Base-by-base conservation (phyloP, 768 basidiomycete genomes). In the Serendipita sp. region DNA sequence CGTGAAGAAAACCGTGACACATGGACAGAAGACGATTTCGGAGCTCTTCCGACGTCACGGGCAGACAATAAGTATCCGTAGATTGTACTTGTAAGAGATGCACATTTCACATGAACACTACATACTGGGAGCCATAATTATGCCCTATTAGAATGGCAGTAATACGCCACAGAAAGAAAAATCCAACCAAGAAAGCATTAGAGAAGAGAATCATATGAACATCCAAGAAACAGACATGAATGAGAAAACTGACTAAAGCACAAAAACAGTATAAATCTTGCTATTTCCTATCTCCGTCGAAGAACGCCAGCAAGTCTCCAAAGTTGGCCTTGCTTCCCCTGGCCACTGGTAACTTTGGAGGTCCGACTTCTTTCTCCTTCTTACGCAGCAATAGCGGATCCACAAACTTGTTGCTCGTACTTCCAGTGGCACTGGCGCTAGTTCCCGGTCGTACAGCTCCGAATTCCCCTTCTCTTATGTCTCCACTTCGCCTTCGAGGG, bases 261-360 rank as follows among this genome's bases (percentile, higher is more conserved):
- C 5, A n/a, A n/a, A 50, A 18, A 18, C 11, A 45, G 55, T 18
- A 62, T 10, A 62, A 33, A 23, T 15, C n/a, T 27, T 50, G 29
- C 11, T 50, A 40, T 43, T 52, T 44, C 67, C 69, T 69, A 36
- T 69, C 70, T 11, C 63, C 66, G 58, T 91, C 87, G 69, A 92
- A 92, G 73, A 87, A 91, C n/a, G 88, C 88, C 13, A 90, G 87
- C 46, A 92, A 73, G 69, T 91, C 81, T 8, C 83, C 86, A 45
- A 91, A 79, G 0, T 86, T 82, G 13, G 87, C 80, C 75, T 89
- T 90, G 4, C 37, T 13, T 63, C 77, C 82, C 46, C 75, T 78
- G 65, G 76, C 69, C 8, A 64, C 81, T 73, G 81, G 75, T 67
- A 76, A 76, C 3, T 76, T 66, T 1, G 63, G 66, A n/a, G 80